Percentiles rank a stretch among this genome's conserved stretches.
Evolutionary conservation across 805 yeast species (phyloP).

Genomic region (Sungouiella blattae): DNA sequence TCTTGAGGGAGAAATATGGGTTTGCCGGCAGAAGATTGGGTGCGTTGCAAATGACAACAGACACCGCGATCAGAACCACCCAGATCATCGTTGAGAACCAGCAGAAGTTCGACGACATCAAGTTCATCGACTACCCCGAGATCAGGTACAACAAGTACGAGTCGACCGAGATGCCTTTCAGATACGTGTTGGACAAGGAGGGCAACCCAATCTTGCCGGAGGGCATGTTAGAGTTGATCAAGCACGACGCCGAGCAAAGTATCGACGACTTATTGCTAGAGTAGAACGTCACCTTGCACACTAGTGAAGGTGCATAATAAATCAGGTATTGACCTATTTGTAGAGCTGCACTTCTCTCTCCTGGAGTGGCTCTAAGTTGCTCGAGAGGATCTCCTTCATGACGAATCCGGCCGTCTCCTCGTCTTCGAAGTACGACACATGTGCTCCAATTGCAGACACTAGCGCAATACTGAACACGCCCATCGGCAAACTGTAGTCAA

Average conservation of each 20-base stretch:
- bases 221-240: slow-evolving; percentile 87
- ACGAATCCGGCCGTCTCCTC: slow-evolving; percentile 79
- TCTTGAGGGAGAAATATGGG: slow-evolving; percentile 75
- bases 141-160: slow-evolving; percentile 83
- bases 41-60: slow-evolving; percentile 92
- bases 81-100: slow-evolving; percentile 67
- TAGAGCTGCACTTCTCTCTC: slow-evolving; percentile 25
- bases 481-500: slow-evolving; percentile 78
- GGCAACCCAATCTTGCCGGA: slow-evolving; percentile 82
- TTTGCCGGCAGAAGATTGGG: slow-evolving; percentile 87
- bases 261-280: slow-evolving; percentile 62
- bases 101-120: slow-evolving; percentile 62
- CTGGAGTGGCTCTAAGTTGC: slow-evolving; percentile 19
- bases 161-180: slow-evolving; percentile 96
- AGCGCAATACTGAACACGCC: slow-evolving; percentile 77
- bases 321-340: too few species aligned
- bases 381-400: slow-evolving; percentile 50
- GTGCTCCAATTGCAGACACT: slow-evolving; percentile 81
- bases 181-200: slow-evolving; percentile 67
- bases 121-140: slow-evolving; percentile 91
- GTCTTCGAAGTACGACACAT: slow-evolving; percentile 84
- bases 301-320: too few species aligned
- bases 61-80: slow-evolving; percentile 92
- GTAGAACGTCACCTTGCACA: too few species aligned
- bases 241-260: slow-evolving; percentile 79